Conservation (phyloP, 2,329 filamentous ascomycete genomes). For the Hysterium pulicare region DNA sequence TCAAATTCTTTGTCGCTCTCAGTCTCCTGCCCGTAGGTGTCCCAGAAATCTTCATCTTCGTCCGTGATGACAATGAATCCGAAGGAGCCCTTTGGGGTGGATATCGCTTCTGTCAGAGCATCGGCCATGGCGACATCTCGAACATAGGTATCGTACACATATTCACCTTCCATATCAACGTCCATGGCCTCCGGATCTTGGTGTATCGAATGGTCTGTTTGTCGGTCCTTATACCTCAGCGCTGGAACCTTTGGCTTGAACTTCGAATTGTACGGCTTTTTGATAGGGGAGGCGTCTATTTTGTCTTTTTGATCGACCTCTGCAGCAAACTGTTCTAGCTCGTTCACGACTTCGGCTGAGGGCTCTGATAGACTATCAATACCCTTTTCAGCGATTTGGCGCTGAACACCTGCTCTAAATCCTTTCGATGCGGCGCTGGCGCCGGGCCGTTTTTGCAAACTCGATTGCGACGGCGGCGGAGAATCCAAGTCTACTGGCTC, state of each 20-base stretch:
- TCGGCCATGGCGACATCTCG: slow-evolving; percentile 43
- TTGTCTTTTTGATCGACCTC: slow-evolving; percentile 23
- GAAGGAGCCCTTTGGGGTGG: slow-evolving; percentile 22
- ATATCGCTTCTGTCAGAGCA: slow-evolving; percentile 25
- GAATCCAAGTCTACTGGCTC: background rate
- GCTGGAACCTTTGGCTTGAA: slow-evolving; percentile 34
- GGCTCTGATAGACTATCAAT: slow-evolving; percentile 10
- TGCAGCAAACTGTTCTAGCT: slow-evolving; percentile 31
- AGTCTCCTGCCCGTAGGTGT: slow-evolving; percentile 53
- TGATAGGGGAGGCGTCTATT: slow-evolving; percentile 5
- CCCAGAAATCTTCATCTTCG: slow-evolving; percentile 56
- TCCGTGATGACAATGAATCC: slow-evolving; percentile 51
- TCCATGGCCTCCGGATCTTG: slow-evolving; percentile 29
- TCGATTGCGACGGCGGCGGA: background rate
- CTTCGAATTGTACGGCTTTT: slow-evolving; percentile 23
- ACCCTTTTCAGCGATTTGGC: background rate
- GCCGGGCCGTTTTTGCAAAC: slow-evolving; percentile 1
- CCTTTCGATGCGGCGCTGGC: background rate
- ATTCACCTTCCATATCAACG: slow-evolving; percentile 47
- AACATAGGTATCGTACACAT: slow-evolving; percentile 62
- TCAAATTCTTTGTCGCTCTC: slow-evolving; percentile 53
- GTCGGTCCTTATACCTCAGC: slow-evolving; percentile 31
- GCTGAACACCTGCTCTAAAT: background rate
- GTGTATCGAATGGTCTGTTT: slow-evolving; percentile 16
- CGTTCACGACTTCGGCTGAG: slow-evolving; percentile 25